Conservation (phyloP, 768 basidiomycete genomes). For the Melanogaster broomeanus region DNA sequence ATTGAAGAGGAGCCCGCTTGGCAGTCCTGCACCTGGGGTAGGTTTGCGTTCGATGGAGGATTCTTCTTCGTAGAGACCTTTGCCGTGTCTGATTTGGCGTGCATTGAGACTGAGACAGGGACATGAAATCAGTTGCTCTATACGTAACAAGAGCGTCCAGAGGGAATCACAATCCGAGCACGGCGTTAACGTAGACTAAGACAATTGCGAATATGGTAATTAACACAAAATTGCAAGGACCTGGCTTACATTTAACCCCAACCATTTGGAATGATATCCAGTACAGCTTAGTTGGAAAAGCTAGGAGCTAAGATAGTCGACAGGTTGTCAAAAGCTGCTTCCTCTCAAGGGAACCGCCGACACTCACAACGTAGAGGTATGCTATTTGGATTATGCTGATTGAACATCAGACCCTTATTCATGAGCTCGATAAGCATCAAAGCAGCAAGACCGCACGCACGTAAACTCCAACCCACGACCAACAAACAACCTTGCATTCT, state of each 20-base stretch:
- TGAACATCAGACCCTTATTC: background rate
- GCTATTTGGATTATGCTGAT: constrained; percentile 18
- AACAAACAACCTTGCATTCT: constrained; percentile 1
- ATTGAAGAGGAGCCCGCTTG: constrained; percentile 12
- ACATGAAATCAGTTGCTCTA: background rate
- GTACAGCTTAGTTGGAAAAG: constrained; percentile 16
- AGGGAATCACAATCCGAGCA: constrained; percentile 25
- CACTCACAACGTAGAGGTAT: constrained; percentile 22
- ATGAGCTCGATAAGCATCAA: background rate
- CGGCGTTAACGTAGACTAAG: constrained; percentile 30
- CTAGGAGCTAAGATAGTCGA: constrained; percentile 19
- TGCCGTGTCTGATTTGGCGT: constrained; percentile 17
- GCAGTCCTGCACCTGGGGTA: background rate
- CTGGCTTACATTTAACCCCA: constrained; percentile 20
- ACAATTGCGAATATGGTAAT: background rate
- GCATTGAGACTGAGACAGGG: constrained; percentile 23
- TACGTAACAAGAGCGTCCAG: background rate
- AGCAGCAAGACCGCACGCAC: constrained; percentile 18
- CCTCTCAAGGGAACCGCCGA: background rate
- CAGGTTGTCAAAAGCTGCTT: background rate
- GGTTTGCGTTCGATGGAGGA: constrained; percentile 8
- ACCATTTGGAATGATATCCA: constrained; percentile 33
- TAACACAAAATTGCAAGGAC: background rate
- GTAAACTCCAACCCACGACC: constrained; percentile 24
- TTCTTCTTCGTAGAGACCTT: constrained; percentile 28